phyloP scores from a whole-genome alignment of 129 eudicot species.

The Dittrichia graveolens region DNA sequence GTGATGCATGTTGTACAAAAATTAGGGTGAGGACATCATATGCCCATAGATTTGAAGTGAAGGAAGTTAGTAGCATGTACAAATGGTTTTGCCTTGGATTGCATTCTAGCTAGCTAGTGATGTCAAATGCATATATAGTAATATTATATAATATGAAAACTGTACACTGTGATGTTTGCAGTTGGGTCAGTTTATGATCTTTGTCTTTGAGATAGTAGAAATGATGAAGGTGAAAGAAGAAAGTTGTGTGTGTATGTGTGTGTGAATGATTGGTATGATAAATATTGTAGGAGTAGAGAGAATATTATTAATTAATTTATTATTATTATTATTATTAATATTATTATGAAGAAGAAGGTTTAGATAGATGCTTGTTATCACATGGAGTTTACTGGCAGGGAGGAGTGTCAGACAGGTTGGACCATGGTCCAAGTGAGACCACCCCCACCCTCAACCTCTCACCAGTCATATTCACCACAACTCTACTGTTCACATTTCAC shows the following conservation, averaged over 20 bases:
- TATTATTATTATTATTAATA: too few species aligned
- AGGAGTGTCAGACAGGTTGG: constrained; percentile 68
- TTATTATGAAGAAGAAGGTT: background rate
- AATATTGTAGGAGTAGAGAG: constrained; percentile 14
- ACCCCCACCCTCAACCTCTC: constrained; percentile 44
- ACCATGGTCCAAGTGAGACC: constrained; percentile 68
- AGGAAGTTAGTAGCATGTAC: constrained; percentile 10
- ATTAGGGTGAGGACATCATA: constrained; percentile 26
- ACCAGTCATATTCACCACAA: constrained; percentile 58
- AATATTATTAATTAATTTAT: too few species aligned
- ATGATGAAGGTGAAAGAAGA: constrained; percentile 28
- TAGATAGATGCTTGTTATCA: constrained; percentile 45
- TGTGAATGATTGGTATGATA: constrained; percentile 50
- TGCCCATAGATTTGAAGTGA: constrained; percentile 34
- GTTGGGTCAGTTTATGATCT: constrained; percentile 28
- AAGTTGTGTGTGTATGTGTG: constrained; percentile 4
- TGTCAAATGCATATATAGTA: constrained; percentile 25
- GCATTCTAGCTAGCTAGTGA: constrained; percentile 24
- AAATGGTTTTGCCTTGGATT: constrained; percentile 15
- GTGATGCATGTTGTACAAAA: constrained; percentile 24
- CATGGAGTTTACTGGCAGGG: constrained; percentile 59
- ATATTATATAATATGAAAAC: background rate
- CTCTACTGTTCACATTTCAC: constrained; percentile 39
- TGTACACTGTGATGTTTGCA: constrained; percentile 32
- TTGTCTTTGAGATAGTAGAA: constrained; percentile 31